Base-by-base conservation (phyloP, 192 early-diverging fungal species). In the Coemansia sp. region DNA sequence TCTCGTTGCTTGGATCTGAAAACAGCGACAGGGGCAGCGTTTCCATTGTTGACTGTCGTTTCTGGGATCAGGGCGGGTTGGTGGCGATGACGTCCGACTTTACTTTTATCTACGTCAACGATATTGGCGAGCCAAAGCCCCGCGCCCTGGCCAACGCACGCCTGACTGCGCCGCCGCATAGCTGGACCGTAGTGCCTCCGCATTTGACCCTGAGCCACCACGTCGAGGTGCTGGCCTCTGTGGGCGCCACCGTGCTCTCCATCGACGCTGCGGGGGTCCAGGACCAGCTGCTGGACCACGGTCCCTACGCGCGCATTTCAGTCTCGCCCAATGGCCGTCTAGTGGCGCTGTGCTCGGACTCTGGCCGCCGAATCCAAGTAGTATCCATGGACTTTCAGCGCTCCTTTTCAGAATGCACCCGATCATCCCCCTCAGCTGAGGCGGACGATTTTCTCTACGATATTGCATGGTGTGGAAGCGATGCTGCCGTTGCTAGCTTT, bases 261-360 rank as follows among this genome's bases (percentile, higher is more conserved):
- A 82, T 94, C 0, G 95, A 99, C 63, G 82, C 82, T 4, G 80
- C 70, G 22, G 88, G 85, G 30, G 78, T 79, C 10, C 85, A 89
- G 65, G 92, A 95, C 71, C 71, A 90, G 87, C 72, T 86, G 32
- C 67, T 97, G 18, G 82, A 87, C 63, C 81, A 90, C 56, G 97
- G 97, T 0, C 97, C 97, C 1, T 95, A 93, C 52, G 81, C 77
- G 8, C 81, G 82, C 51, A 95, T 98, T 72, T 80, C 88, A 0
- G 83, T 97, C 3, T 97, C 97, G 11, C 91, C 95, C 5, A 94
- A 97, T 65, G 95, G 94, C 21, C 95, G 93, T 17, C 90, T 91
- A 30, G 72, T 95, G 26, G 93, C 93, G 0, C 70, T 98, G 39
- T 93, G 90, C 61, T 88, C 92, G 0, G 53, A 61, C 8, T 79